Evolutionary conservation across 305 asterid genomes (phyloP).

Genomic region (Fraxinus angustifolia): DNA sequence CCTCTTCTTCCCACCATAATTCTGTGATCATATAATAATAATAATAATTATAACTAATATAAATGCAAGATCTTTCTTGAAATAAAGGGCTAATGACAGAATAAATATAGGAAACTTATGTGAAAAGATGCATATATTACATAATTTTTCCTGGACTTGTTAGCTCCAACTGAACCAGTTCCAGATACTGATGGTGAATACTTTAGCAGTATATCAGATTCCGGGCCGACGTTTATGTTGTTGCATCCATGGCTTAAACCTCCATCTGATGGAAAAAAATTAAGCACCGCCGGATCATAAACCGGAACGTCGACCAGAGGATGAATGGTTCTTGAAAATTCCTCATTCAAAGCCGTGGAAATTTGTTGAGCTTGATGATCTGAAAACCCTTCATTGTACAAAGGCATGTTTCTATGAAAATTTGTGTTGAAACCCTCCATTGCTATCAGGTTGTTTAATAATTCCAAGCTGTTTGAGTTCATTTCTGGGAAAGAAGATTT

Average conservation of each 20-base stretch:
- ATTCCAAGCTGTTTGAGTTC: conserved; percentile 39
- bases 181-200: conserved; percentile 37
- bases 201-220: conserved; percentile 31
- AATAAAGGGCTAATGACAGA: not conserved
- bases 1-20: conserved; percentile 55
- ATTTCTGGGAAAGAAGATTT: conserved; percentile 30
- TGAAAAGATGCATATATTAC: not conserved
- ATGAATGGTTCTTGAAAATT: conserved; percentile 22
- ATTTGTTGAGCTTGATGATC: conserved; percentile 31
- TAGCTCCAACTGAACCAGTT: conserved; percentile 27
- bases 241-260: conserved; percentile 27
- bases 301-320: not conserved
- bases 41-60: too few species aligned
- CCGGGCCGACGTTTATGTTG: conserved; percentile 24
- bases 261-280: conserved; percentile 26
- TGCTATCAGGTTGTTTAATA: conserved; percentile 37
- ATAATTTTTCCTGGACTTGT: conserved; percentile 28
- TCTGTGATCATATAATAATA: conserved; percentile 29
- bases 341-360: conserved; percentile 28
- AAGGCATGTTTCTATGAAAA: conserved; percentile 31
- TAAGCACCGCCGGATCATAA: conserved; percentile 26
- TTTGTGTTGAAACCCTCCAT: conserved; percentile 37
- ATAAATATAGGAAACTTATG: not conserved
- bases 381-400: conserved; percentile 27
- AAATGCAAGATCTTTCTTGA: not conserved